A percentile compares a stretch with the other conserved stretches of the same genome.
Conservation (phyloP, 495 filamentous ascomycete genomes). For the Tuber calosporum region DNA sequence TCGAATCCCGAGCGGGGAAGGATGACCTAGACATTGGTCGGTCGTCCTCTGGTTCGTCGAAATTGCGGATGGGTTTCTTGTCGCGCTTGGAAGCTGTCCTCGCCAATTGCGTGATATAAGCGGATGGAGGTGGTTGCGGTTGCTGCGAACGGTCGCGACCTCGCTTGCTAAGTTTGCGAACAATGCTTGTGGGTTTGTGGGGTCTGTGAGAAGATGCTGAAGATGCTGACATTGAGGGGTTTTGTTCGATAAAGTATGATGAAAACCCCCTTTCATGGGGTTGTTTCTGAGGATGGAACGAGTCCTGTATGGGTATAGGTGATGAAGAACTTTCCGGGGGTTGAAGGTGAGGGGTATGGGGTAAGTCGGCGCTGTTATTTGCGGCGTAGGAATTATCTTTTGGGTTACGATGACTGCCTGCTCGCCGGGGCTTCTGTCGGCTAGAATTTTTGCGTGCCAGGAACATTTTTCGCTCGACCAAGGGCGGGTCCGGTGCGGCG, state of each 20-base stretch:
- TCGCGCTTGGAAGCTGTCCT: conserved; percentile 32
- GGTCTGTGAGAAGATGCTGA: conserved; percentile 37
- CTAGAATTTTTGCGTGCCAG: conserved; percentile 32
- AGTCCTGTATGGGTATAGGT: conserved; percentile 19
- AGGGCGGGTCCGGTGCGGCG: conserved; percentile 21
- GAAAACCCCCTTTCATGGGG: conserved; percentile 29
- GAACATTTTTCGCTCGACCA: conserved; percentile 35
- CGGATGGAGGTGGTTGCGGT: conserved; percentile 31
- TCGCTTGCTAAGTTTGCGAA: conserved; percentile 39
- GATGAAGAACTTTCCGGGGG: conserved; percentile 27
- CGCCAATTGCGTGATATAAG: conserved; percentile 38
- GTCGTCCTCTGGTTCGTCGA: conserved; percentile 35
- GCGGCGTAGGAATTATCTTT: not conserved
- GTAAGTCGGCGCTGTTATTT: conserved; percentile 7
- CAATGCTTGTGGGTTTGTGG: conserved; percentile 35
- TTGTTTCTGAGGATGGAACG: conserved; percentile 37
- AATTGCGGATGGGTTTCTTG: conserved; percentile 33
- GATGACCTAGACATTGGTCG: conserved; percentile 35
- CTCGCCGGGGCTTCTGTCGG: conserved; percentile 32
- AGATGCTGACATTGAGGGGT: conserved; percentile 27
- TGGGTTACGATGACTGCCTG: conserved; percentile 21
- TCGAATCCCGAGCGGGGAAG: conserved; percentile 33
- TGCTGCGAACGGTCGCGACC: conserved; percentile 26
- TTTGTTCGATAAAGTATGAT: conserved; percentile 36
- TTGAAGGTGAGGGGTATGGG: conserved; percentile 26